Base-by-base conservation (phyloP, 2,329 filamentous ascomycete species). In the Torrubiella hemipterigena region DNA sequence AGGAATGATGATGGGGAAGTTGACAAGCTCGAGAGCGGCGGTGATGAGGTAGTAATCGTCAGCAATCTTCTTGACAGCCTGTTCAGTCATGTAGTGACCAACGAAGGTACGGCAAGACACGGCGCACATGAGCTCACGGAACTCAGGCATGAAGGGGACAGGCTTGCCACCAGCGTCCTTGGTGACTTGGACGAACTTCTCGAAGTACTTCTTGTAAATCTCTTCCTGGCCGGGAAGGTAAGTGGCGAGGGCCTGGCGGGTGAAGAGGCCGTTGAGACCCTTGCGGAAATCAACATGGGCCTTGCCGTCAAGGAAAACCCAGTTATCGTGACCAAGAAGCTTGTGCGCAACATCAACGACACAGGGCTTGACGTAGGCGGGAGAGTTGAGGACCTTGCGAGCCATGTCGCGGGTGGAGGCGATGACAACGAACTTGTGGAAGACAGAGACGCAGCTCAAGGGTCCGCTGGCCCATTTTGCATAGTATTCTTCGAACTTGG, bases 391-490 rank as follows among this genome's bases (percentile, higher is more conserved):
- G 46, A 96, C 80, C 59, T 96, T 96, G 47, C 89, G 81, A 36
- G 89, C 81, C 73, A 96, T 84, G 52, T 96, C 91, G 50, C 91
- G 85, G 31, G 81, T 86, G 13, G 87, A 93, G 20, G 87, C 89
- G 53, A 98, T 94, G 35, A 98, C 86, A 42, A 96, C 91, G 55
- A 98, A 98, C 85, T 96, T 98, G 75, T 98, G 91, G 66, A 98
- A 98, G 48, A 98, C 86, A 3, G 87, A 95, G 39, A 98, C 91
- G 52, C 91, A 98, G 67, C 87, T 95, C 45, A 98, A 67, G 29
- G 83, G 79, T 28, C 83, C 91, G 50, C 85, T 93, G 47, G 70
- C 58, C 91, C 91, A 98, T 68, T 96, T 95, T 38, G 70, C 78
- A 55, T 87, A 72, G 63, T 98, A 98, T 49, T 87, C 74, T 38